Evolutionary conservation across 1,284 basidiomycete species (phyloP), one percentile per base, ranked within the genome.

Genomic region (Malassezia slooffiae): DNA sequence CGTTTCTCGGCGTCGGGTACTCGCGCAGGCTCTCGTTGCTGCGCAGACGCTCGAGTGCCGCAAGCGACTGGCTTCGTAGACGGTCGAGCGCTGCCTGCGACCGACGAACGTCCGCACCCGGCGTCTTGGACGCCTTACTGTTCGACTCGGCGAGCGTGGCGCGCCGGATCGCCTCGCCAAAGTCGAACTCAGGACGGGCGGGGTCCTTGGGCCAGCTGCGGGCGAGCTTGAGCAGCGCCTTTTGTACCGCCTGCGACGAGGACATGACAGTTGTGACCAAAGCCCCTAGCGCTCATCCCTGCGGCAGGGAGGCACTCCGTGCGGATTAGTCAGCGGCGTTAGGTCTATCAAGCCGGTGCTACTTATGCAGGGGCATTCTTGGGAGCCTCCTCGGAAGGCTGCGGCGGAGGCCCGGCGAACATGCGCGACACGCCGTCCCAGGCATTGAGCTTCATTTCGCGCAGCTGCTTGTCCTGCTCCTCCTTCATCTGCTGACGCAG

Each of bases 401-500:
- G n/a, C n/a, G n/a, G n/a, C 13, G 40, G 34, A 12, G 35, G 24
- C 15, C 40, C 46, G 11, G 26, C 29, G 16, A 48, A 48, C 22
- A 48, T 42, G 24, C 40, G 46, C 15, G 41, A n/a, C 21, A 48
- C 40, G n/a, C 46, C 46, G n/a, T 48, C 46, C 63, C 62, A 67
- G n/a, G 62, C 62, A 42, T 57, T 64, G 17, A 64, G 22, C 45
- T 67, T 67, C 63, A 68, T 65, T 24, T 72, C 70, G 43, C 75
- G 75, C 60, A 80, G 73, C 75, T 84, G 80, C 39, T 80, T 78
- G 65, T 86, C 77, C 67, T 81, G 80, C 60, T 95, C 87, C 54
- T 85, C 82, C 64, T 86, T 80, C 57, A 86, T 73, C 60, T 81
- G 63, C 63, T 77, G 75, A 70, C 88, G 82, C 57, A 96, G 80